These are phyloP conservation scores for Penicillium crystallinum DNA, from an alignment of 495 filamentous ascomycete genomes.

Conservation along the genomic window DNA sequence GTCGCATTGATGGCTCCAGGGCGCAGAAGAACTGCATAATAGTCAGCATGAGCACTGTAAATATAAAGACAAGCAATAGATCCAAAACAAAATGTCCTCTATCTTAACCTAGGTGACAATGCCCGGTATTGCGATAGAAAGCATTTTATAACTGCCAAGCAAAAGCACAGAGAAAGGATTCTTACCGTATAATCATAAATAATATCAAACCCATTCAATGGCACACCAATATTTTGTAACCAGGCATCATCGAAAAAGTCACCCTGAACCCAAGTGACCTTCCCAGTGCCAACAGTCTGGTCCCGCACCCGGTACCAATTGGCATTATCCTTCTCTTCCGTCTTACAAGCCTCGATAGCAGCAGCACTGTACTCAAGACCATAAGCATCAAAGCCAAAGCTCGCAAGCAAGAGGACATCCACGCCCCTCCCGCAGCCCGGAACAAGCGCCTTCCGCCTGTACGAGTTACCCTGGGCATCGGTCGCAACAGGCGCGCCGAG, in stretches of 20 bases:
- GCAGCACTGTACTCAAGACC: constrained; percentile 62
- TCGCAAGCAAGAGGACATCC: constrained; percentile 65
- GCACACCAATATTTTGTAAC: constrained; percentile 37
- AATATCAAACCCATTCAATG: constrained; percentile 61
- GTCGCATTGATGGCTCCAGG: constrained; percentile 57
- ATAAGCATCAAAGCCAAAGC: constrained; percentile 66
- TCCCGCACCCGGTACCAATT: constrained; percentile 45
- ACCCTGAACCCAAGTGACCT: constrained; percentile 54
- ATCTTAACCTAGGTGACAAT: background rate
- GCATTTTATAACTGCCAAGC: background rate
- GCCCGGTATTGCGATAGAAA: background rate
- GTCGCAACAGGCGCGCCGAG: constrained; percentile 37
- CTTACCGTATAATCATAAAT: constrained; percentile 83
- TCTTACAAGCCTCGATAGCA: constrained; percentile 52
- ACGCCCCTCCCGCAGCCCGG: constrained; percentile 74
- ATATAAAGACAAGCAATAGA: constrained; percentile 3
- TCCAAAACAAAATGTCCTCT: background rate
- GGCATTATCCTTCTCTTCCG: constrained; percentile 35
- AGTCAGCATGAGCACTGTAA: constrained; percentile 13
- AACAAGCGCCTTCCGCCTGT: constrained; percentile 51
- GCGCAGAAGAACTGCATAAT: constrained; percentile 68
- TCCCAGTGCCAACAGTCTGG: constrained; percentile 45
- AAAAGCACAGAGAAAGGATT: background rate
- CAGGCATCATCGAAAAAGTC: constrained; percentile 72
- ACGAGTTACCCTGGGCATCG: constrained; percentile 19